Evolutionary conservation across 23 red algal genomes (phyloP), one percentile per base, ranked within the genome.

Genomic region (Gracilaria domingensis): DNA sequence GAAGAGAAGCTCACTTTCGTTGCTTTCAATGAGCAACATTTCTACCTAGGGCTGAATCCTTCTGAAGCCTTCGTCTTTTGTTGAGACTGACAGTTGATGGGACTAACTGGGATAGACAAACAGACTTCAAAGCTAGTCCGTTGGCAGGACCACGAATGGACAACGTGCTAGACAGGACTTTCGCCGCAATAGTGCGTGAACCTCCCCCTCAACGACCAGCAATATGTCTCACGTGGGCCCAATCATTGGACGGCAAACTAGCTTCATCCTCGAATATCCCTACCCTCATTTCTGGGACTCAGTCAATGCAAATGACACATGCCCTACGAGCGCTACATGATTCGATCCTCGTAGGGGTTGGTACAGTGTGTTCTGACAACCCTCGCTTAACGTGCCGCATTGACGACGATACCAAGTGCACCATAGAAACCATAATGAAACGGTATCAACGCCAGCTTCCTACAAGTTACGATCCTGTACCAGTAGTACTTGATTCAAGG

Each of bases 251-350:
- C 73, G 93, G 85, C 12, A 88, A 77, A 72, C 14, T 95, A 14
- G 51, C 74, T 25, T 49, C 69, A 50, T 48, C 72, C 39, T 55
- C 73, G 0, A 55, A 75, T 12, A 47, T 51, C 7, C 85, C 55
- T 14, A 95, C 93, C 0, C 36, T 61, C 33, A 95, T 95, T 23
- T 88, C 83, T 36, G 82, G 93, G 36, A 18, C 51, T 17, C 45
- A 79, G 85, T 88, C 83, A 6, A 88, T 67, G 74, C 75, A 66
- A 80, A 66, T 97, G 72, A 97, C 95, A 25, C 95, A 97, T 44
- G 64, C 77, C 0, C 58, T 97, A 34, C 95, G 95, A 1, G 89
- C 95, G 18, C 44, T 74, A 87, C 89, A 93, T 64, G 89, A 93
- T 62, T 66, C 78, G 33, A 92, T 97, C n/a, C 81, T 92, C 30